Evolutionary conservation across 2,329 filamentous ascomycete genomes (phyloP), one percentile per base, ranked within the genome.

Genomic region (Verticillium nubilum): DNA sequence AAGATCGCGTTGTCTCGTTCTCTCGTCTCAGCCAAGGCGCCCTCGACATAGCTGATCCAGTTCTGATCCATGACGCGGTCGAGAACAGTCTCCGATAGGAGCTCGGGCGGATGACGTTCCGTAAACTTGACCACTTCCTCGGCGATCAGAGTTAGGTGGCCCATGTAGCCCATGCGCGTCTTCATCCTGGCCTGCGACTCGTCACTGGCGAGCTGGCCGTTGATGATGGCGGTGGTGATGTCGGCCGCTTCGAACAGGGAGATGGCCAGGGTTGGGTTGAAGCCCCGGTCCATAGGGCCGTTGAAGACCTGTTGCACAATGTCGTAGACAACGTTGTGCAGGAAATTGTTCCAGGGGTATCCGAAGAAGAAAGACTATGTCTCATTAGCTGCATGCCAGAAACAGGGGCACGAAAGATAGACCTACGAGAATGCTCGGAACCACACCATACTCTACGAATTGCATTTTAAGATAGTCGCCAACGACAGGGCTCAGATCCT

Each of bases 291-390:
- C 90, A 99, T 97, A 0, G 92, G 92, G 9, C 95, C 95, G 71
- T 99, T 99, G 74, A 99, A 98, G 1, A 99, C 95, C 78, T 99
- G 95, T 73, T 99, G 95, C 52, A 99, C 91, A 69, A 99, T 93
- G 73, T 99, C 95, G 72, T 99, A 99, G 54, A 99, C 95, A 52
- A 99, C 95, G 70, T 99, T 99, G 76, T 99, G 95, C 52, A 99
- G 83, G 71, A 99, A 99, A 73, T 99, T 99, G 75, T 99, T 99
- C 95, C 95, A 99, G 1, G 95, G 94, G 69, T 98, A 99, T 61
- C 89, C 87, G 79, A 99, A 99, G 77, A 99, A 99, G 79, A 98
- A 98, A 60, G 92, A 91, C 92, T 96, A 13, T 64, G 57, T 54
- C 25, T n/a, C 26, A 27, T 19, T n/a, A 9, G 35, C 19, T 47